Conservation (phyloP, 208 protist genomes). For the Jaenimonas drosophilae region DNA sequence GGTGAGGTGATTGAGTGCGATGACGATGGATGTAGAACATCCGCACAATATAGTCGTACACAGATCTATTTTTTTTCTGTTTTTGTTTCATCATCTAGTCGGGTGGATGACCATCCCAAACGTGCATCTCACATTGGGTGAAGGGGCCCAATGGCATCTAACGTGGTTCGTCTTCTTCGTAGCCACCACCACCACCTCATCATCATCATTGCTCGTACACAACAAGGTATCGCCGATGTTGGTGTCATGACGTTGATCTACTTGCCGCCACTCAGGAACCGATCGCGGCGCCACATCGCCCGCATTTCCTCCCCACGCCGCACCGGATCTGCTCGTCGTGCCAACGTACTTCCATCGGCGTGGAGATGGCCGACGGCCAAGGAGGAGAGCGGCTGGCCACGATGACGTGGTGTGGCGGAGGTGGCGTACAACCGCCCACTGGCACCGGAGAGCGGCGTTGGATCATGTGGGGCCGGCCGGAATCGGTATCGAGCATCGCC, state of each 20-base stretch:
- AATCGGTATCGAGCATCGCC: constrained; percentile 68
- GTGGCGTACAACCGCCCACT: constrained; percentile 2
- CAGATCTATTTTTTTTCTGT: not conserved
- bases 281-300: constrained; percentile 49
- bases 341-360: constrained; percentile 47
- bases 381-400: constrained; percentile 13
- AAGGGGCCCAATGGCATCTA: not conserved
- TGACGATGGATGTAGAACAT: constrained; percentile 1
- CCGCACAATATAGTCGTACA: not conserved
- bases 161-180: too few relatives aligned
- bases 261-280: constrained; percentile 50
- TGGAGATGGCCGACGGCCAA: constrained; percentile 31
- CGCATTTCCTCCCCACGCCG: constrained; percentile 68
- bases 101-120: too few relatives aligned
- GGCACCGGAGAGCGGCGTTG: not conserved
- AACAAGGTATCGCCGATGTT: too few relatives aligned
- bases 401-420: not conserved
- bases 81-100: not conserved
- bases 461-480: constrained; percentile 2
- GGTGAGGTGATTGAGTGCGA: not conserved
- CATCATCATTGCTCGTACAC: too few relatives aligned
- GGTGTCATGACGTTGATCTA: too few relatives aligned
- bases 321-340: constrained; percentile 44
- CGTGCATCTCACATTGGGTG: not conserved
- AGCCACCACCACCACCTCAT: too few relatives aligned